Evolutionary conservation across 1,284 basidiomycete species (phyloP).

Genomic region (Ustilago shanxiensis): DNA sequence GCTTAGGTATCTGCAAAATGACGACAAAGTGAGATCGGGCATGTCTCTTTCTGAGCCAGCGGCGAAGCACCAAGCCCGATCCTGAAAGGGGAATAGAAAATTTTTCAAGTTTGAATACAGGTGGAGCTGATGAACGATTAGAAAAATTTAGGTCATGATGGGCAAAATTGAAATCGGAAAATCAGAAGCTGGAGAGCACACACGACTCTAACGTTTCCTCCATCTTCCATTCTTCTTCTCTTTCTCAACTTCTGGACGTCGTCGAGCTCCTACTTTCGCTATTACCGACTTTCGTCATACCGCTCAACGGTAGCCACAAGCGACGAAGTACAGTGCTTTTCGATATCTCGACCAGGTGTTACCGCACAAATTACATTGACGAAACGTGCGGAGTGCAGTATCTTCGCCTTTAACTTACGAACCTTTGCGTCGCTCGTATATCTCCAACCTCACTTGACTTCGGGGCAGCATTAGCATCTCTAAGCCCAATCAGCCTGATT

Average conservation of each 20-base stretch:
- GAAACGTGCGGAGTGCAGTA: too few relatives aligned
- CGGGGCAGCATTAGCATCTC: too few relatives aligned
- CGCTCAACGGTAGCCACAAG: too few relatives aligned
- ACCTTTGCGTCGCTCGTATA: too few relatives aligned
- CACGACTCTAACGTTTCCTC: constrained; percentile 22
- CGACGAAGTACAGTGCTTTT: too few relatives aligned
- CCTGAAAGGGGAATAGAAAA: constrained; percentile 14
- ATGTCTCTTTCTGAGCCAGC: not conserved
- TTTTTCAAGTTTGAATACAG: constrained; percentile 6
- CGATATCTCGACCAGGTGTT: too few relatives aligned
- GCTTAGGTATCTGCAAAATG: constrained; percentile 15
- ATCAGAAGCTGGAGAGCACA: constrained; percentile 1
- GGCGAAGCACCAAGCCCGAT: constrained; percentile 15
- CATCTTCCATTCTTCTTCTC: constrained; percentile 10
- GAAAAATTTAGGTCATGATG: constrained; percentile 3
- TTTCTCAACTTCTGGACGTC: not conserved
- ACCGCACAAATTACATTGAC: too few relatives aligned
- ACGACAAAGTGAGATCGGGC: constrained; percentile 13
- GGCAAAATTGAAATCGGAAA: constrained; percentile 1
- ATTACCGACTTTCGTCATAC: too few relatives aligned
- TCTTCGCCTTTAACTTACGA: too few relatives aligned
- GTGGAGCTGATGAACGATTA: not conserved
- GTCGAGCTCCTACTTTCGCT: constrained; percentile 2
- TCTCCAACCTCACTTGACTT: too few relatives aligned
- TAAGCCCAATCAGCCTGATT: too few relatives aligned